A percentile compares a stretch with the other conserved stretches of the same genome.
These are phyloP conservation scores for Phytophthora sp. DNA, from an alignment of 352 stramenopile genomes.

Conservation along the genomic window DNA sequence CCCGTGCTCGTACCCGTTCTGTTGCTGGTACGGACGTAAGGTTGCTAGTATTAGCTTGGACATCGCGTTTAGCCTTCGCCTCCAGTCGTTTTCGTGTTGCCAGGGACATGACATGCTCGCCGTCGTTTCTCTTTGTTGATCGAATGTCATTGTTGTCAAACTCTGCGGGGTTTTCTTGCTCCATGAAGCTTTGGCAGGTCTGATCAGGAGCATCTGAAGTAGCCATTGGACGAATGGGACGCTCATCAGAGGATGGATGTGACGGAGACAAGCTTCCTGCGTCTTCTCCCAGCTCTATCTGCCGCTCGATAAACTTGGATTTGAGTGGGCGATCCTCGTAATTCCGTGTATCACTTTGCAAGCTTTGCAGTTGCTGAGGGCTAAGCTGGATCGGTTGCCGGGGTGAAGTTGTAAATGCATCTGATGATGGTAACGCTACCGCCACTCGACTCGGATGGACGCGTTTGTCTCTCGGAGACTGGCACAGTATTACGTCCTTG, in stretches of 20 bases:
- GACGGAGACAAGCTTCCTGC: neutral
- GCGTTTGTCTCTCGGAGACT: conserved; percentile 14
- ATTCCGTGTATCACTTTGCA: conserved; percentile 40
- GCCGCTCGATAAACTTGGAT: conserved; percentile 37
- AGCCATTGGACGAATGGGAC: conserved; percentile 46
- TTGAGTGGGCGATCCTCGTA: conserved; percentile 45
- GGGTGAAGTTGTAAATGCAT: conserved; percentile 11
- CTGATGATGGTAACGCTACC: neutral
- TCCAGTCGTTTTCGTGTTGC: conserved; percentile 65
- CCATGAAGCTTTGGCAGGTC: conserved; percentile 5
- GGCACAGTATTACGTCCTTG: conserved; percentile 3
- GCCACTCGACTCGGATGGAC: conserved; percentile 4
- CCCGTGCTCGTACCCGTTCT: neutral
- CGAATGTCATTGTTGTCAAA: conserved; percentile 37
- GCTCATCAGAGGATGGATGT: conserved; percentile 37
- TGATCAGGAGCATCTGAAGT: conserved; percentile 11
- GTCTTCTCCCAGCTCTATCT: conserved; percentile 18
- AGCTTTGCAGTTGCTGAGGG: conserved; percentile 51
- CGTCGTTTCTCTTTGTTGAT: conserved; percentile 17
- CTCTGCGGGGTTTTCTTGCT: conserved; percentile 2
- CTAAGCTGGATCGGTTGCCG: conserved; percentile 32
- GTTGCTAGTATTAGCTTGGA: neutral
- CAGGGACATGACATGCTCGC: conserved; percentile 8
- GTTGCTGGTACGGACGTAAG: neutral
- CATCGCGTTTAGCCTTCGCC: conserved; percentile 60